Conservation (phyloP, 2,329 filamentous ascomycete species). For the Penicillium decumbens region DNA sequence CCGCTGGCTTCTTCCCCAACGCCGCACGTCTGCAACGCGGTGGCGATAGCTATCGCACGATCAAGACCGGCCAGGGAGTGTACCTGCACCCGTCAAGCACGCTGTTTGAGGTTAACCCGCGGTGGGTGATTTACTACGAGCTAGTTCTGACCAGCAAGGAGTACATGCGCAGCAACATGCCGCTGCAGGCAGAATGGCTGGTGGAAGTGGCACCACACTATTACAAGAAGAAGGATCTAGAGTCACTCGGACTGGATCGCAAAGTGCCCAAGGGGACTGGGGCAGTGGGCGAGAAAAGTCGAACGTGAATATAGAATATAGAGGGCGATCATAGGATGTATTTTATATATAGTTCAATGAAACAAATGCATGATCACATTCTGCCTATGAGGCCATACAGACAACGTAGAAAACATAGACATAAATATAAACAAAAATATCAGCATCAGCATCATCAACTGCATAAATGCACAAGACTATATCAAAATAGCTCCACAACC, state of each 20-base stretch:
- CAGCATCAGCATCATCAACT: too few species aligned
- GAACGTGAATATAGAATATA: slow-evolving; percentile 15
- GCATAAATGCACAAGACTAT: not conserved
- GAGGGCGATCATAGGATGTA: not conserved
- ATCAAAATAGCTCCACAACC: not conserved
- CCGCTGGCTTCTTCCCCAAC: slow-evolving; percentile 91
- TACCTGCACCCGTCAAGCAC: slow-evolving; percentile 88
- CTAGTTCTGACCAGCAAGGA: slow-evolving; percentile 92
- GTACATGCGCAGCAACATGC: slow-evolving; percentile 85
- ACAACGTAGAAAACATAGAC: not conserved
- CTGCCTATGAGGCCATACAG: too few species aligned
- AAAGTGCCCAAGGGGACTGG: slow-evolving; percentile 64
- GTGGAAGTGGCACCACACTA: slow-evolving; percentile 89
- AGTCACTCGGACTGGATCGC: slow-evolving; percentile 69
- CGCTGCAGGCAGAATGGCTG: slow-evolving; percentile 78
- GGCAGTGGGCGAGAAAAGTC: slow-evolving; percentile 39
- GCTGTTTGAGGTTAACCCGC: slow-evolving; percentile 72
- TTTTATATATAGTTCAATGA: not conserved
- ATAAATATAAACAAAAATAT: too few species aligned
- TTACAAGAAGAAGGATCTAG: slow-evolving; percentile 86
- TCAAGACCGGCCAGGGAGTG: slow-evolving; percentile 84
- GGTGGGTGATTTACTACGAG: slow-evolving; percentile 81
- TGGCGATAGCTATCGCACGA: slow-evolving; percentile 82
- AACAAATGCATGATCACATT: not conserved
- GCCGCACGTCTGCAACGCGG: slow-evolving; percentile 76